These are phyloP conservation scores for Solanum hybrid DNA, from an alignment of 305 asterid genomes.

Conservation along the genomic window DNA sequence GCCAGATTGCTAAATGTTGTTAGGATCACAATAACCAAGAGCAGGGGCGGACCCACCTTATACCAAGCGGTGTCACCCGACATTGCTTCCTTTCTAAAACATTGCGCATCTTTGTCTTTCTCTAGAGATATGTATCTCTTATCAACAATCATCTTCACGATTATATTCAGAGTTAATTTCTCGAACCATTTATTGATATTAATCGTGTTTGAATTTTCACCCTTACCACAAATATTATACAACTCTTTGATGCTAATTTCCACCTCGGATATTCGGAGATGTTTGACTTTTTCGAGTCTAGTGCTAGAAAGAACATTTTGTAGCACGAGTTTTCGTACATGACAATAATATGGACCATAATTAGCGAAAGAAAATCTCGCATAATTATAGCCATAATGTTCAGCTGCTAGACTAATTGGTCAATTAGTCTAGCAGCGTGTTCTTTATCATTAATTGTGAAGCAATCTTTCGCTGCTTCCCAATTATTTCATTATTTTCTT, in stretches of 20 bases:
- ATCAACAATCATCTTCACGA: conserved; percentile 33
- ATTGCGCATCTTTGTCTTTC: conserved; percentile 12
- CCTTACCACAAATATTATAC: not conserved
- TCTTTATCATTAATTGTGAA: conserved; percentile 41
- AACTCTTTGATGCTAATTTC: conserved; percentile 22
- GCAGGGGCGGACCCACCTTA: too few relatives aligned
- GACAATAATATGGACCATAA: conserved; percentile 42
- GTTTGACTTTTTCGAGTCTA: conserved; percentile 28
- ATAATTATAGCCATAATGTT: conserved; percentile 30
- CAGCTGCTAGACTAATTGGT: conserved; percentile 15
- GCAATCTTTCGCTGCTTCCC: conserved; percentile 42
- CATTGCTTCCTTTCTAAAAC: conserved; percentile 6
- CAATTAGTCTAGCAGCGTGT: conserved; percentile 24
- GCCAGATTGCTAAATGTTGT: too few relatives aligned
- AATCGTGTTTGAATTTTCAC: not conserved
- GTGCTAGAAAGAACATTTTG: conserved; percentile 23
- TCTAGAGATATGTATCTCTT: conserved; percentile 12
- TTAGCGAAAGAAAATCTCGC: conserved; percentile 34
- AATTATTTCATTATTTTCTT: conserved; percentile 12
- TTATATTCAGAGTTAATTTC: conserved; percentile 24
- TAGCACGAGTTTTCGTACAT: conserved; percentile 30
- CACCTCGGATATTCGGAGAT: conserved; percentile 23
- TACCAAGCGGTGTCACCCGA: too few relatives aligned
- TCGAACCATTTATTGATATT: conserved; percentile 34
- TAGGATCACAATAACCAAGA: too few relatives aligned